Percentiles rank a stretch among this genome's conserved stretches.
Evolutionary conservation across 805 yeast genomes (phyloP).

Genomic region (Saccharomyces eubayanus): DNA sequence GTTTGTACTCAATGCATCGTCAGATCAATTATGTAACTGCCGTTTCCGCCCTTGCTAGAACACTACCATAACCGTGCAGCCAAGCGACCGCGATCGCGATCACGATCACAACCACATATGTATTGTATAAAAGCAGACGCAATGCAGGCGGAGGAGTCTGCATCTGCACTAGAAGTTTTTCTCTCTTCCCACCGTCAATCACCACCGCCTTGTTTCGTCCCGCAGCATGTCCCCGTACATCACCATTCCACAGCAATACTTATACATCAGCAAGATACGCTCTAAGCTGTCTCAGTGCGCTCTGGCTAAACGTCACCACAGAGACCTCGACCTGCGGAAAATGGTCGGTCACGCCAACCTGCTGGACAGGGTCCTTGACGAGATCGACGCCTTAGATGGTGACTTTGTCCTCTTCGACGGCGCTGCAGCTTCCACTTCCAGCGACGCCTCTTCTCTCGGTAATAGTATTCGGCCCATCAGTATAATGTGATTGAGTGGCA

Average conservation of each 20-base stretch:
- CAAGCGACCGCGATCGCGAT: no score
- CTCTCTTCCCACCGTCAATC: no score
- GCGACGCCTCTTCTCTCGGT: not conserved
- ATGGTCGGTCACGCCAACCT: conserved; percentile 29
- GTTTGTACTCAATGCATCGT: not conserved
- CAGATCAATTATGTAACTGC: not conserved
- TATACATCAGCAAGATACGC: not conserved
- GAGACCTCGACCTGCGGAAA: conserved; percentile 20
- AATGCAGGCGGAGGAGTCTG: no score
- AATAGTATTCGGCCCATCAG: not conserved
- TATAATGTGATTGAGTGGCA: not conserved
- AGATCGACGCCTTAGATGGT: conserved; percentile 6
- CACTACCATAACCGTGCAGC: not conserved
- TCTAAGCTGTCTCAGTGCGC: not conserved
- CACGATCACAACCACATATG: no score
- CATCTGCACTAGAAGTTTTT: no score
- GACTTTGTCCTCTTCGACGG: not conserved
- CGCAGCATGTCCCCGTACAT: not conserved
- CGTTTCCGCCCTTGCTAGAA: not conserved
- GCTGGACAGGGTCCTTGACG: conserved; percentile 22
- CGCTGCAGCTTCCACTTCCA: not conserved
- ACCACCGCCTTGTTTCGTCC: no score
- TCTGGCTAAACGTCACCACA: conserved; percentile 1
- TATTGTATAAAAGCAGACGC: no score
- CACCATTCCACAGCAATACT: not conserved